These are phyloP conservation scores for Podosphaera fusca DNA, from an alignment of 2,329 filamentous ascomycete species.

Conservation along the genomic window DNA sequence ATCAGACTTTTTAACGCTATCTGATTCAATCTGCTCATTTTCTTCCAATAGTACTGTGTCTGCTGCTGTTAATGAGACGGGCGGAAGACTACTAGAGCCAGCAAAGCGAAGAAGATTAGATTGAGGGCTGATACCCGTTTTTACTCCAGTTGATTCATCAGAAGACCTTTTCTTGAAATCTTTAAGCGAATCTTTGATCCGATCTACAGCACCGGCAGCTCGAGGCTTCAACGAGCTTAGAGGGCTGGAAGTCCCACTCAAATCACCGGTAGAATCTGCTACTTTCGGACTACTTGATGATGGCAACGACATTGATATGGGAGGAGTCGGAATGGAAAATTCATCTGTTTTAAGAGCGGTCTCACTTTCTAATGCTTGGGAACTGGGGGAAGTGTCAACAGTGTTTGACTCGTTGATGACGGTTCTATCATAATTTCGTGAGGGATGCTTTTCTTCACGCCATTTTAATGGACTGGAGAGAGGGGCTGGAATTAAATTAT, in stretches of 20 bases:
- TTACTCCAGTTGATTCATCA: constrained; percentile 56
- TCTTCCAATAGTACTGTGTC: constrained; percentile 2
- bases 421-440: background rate
- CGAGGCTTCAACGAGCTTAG: constrained; percentile 56
- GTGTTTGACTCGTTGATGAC: no score
- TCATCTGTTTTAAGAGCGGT: no score
- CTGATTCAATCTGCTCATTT: constrained; percentile 15
- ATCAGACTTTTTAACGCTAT: constrained; percentile 1
- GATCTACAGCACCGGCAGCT: constrained; percentile 65
- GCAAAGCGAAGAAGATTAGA: background rate
- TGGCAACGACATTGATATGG: no score
- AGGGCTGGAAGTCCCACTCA: constrained; percentile 58
- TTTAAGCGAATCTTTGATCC: constrained; percentile 21
- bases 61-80: constrained; percentile 6
- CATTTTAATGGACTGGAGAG: constrained; percentile 16
- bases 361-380: no score
- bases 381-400: no score
- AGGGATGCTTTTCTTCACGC: constrained; percentile 12
- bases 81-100: constrained; percentile 4
- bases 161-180: constrained; percentile 30
- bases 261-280: constrained; percentile 47
- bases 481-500: constrained; percentile 17
- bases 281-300: no score
- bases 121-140: constrained; percentile 57
- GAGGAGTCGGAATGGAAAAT: no score